Conservation (phyloP, 768 basidiomycete genomes). For the Panellus pusillus region DNA sequence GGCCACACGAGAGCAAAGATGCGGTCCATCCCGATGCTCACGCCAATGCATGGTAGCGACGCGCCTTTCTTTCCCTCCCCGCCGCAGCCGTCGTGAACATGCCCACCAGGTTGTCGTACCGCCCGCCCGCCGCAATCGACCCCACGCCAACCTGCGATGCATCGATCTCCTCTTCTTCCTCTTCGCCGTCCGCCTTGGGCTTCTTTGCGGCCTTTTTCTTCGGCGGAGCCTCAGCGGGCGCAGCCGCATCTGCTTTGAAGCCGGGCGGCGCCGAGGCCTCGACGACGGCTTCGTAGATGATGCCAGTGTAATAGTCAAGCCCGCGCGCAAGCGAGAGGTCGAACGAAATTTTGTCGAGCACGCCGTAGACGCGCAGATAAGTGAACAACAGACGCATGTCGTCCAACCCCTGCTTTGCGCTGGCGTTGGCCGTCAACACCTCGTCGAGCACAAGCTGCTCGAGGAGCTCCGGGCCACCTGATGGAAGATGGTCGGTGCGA, state of each 20-base stretch:
- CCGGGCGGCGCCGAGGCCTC: conserved; percentile 93
- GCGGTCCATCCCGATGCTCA: conserved; percentile 90
- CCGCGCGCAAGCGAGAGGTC: conserved; percentile 97
- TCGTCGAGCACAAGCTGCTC: conserved; percentile 65
- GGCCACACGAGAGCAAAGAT: conserved; percentile 91
- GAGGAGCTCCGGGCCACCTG: conserved; percentile 80
- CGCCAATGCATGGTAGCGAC: conserved; percentile 84
- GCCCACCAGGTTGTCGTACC: conserved; percentile 94
- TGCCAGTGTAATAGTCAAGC: conserved; percentile 97
- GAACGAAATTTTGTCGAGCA: conserved; percentile 88
- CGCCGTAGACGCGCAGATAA: conserved; percentile 77
- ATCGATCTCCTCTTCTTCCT: conserved; percentile 70
- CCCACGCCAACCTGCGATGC: conserved; percentile 94
- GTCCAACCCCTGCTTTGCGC: conserved; percentile 76
- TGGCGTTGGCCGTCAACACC: conserved; percentile 63
- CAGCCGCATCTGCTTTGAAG: conserved; percentile 55
- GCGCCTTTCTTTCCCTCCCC: conserved; percentile 67
- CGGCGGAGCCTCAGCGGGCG: conserved; percentile 32
- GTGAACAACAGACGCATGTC: conserved; percentile 88
- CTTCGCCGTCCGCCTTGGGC: conserved; percentile 39
- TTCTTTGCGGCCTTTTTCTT: conserved; percentile 43
- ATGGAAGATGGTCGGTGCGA: background rate
- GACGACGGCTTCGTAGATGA: conserved; percentile 96
- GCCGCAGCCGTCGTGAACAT: conserved; percentile 86
- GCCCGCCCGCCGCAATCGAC: conserved; percentile 98